Base-by-base conservation (phyloP, 768 basidiomycete species). In the Pleurotus platypus region DNA sequence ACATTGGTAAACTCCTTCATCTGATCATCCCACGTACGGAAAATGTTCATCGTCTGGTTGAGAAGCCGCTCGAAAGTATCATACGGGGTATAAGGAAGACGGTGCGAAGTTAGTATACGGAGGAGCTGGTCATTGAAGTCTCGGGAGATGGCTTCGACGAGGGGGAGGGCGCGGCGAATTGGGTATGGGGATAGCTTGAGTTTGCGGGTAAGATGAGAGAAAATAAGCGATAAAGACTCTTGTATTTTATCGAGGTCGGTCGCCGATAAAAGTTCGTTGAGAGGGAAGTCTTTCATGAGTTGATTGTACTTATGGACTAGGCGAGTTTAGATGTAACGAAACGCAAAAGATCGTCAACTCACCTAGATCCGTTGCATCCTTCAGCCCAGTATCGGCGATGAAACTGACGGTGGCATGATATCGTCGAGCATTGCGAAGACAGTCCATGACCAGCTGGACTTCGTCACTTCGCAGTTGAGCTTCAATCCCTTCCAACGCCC, bases 381-480 rank as follows among this genome's bases (percentile, higher is more conserved):
- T 96, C 61, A 98, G 70, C 9, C 97, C 97, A 0, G 97, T 99
- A 69, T 99, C 97, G 1, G 96, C 92, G 58, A 96, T 92, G 76
- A 99, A 98, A 70, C 92, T 93, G 70, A 98, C 94, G 0, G 96
- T 99, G 0, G 96, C 94, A 62, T 89, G 92, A 76, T 96, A 99
- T 13, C 97, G 86, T 68, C 97, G 98, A 24, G 97, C 97, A 62
- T 97, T 94, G 63, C 95, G 81, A 56, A 99, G 75, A 65, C 93
- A 92, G 62, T 96, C 95, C 85, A 93, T 90, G 49, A 92, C 90
- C 84, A 93, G 88, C 57, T 83, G 84, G 46, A 99, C 92, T 67
- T 94, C 92, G 49, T 98, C 95, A 60, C 91, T 92, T 61, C 88
- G 80, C 58, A 99, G 77, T 66, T 99, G 97, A 0, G 85, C 76